Evolutionary conservation across 1,139 yeast species (phyloP).

Genomic region (Kluyveromyces sp.): DNA sequence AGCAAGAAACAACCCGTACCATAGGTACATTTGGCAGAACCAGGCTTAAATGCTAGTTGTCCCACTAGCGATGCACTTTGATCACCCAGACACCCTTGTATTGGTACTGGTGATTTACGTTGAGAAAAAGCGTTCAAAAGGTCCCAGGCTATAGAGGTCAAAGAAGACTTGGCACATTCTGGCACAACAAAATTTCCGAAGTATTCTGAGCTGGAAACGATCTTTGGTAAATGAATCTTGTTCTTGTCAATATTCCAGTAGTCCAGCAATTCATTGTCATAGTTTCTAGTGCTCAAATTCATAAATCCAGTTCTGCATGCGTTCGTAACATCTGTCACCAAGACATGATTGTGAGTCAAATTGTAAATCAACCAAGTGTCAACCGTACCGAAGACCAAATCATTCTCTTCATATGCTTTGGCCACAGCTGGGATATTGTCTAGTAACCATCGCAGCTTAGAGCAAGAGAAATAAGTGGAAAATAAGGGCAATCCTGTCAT

Average conservation of each 20-base stretch:
- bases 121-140: conserved; percentile 16
- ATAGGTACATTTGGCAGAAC: conserved; percentile 93
- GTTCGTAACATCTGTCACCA: conserved; percentile 82
- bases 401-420: conserved; percentile 66
- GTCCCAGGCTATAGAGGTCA: conserved; percentile 43
- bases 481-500: conserved; percentile 75
- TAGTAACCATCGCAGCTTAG: conserved; percentile 83
- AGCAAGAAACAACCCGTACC: conserved; percentile 94
- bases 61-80: conserved; percentile 93
- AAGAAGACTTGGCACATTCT: conserved; percentile 42
- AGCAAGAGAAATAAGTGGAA: conserved; percentile 87
- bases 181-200: conserved; percentile 70
- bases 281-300: conserved; percentile 70
- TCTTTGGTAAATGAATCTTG: conserved; percentile 67
- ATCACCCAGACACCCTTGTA: conserved; percentile 90
- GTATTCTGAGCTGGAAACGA: conserved; percentile 71
- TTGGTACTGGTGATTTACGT: conserved; percentile 47
- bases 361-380: conserved; percentile 93
- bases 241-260: conserved; percentile 75
- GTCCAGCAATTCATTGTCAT: conserved; percentile 67
- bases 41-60: conserved; percentile 75
- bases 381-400: conserved; percentile 86
- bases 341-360: conserved; percentile 63
- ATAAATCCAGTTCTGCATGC: conserved; percentile 89
- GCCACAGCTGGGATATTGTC: conserved; percentile 70